A percentile compares a stretch with the other conserved stretches of the same genome.
Conservation (phyloP, 768 basidiomycete genomes). For the Dioszegia hungarica region DNA sequence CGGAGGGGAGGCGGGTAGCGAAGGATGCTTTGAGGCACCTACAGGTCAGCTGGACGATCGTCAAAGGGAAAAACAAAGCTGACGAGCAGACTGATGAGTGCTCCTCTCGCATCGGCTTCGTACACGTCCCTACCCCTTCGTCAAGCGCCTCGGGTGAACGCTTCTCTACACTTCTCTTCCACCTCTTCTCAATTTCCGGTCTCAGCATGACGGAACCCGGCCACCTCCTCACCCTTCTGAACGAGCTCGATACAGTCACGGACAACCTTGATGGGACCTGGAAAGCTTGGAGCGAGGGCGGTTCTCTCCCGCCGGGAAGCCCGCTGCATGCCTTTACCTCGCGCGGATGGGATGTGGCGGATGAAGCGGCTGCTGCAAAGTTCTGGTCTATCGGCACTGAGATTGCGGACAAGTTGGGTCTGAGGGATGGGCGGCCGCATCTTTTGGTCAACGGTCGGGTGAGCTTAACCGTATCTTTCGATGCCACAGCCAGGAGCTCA, state of each 20-base stretch:
- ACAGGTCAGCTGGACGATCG: slow-evolving; percentile 51
- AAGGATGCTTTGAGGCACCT: slow-evolving; percentile 63
- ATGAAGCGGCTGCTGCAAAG: slow-evolving; percentile 25
- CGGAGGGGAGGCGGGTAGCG: slow-evolving; percentile 58
- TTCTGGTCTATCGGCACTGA: slow-evolving; percentile 38
- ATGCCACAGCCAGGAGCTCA: not conserved
- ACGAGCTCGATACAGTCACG: slow-evolving; percentile 22
- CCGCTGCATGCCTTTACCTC: slow-evolving; percentile 24
- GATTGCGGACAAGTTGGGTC: slow-evolving; percentile 57
- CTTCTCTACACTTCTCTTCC: slow-evolving; percentile 42
- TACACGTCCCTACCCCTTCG: slow-evolving; percentile 61
- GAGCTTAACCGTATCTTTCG: no score
- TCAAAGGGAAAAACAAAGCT: no score
- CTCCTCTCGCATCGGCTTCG: slow-evolving; percentile 60
- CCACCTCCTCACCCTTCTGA: slow-evolving; percentile 33
- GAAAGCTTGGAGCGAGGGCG: not conserved
- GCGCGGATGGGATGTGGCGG: slow-evolving; percentile 12
- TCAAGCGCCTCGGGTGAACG: slow-evolving; percentile 51
- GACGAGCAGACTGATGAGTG: slow-evolving; percentile 19
- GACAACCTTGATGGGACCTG: slow-evolving; percentile 16
- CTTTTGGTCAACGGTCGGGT: slow-evolving; percentile 81
- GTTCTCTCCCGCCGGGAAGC: not conserved
- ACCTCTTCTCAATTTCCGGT: slow-evolving; percentile 22
- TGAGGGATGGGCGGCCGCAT: slow-evolving; percentile 60
- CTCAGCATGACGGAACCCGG: slow-evolving; percentile 17